phyloP scores from a whole-genome alignment of 305 asterid species.

The Stenogyne calaminthoides region DNA sequence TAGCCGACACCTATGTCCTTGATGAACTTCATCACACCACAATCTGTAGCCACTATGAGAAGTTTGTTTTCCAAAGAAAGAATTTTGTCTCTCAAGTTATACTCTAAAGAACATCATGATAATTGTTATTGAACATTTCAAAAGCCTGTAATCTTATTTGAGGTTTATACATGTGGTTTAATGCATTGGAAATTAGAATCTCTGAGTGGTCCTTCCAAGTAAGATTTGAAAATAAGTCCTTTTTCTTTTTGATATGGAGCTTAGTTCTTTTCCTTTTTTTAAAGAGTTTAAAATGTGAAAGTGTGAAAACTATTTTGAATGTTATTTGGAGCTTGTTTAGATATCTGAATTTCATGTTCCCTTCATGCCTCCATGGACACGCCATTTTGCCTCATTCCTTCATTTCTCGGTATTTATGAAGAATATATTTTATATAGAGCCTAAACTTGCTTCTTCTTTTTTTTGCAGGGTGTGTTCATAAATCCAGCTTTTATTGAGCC shows the following conservation, averaged over 20 bases:
- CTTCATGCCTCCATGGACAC: conserved; percentile 4
- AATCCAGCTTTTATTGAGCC: conserved; percentile 69
- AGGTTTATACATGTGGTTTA: background rate
- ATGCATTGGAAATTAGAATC: background rate
- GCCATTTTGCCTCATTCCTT: background rate
- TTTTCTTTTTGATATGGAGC: background rate
- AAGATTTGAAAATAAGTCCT: background rate
- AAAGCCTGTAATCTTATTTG: background rate
- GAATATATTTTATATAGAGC: conserved; percentile 6
- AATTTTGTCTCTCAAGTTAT: background rate
- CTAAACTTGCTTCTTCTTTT: background rate
- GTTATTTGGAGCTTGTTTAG: background rate
- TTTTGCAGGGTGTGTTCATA: conserved; percentile 87
- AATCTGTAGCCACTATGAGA: background rate
- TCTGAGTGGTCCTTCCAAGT: background rate
- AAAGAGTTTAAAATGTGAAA: background rate
- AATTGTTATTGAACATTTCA: background rate
- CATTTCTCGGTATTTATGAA: background rate
- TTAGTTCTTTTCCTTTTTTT: background rate
- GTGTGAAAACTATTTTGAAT: conserved; percentile 1
- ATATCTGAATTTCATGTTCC: background rate
- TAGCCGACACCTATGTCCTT: background rate
- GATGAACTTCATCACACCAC: background rate
- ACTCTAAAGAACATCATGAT: background rate
- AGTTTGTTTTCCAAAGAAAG: background rate